phyloP scores from a whole-genome alignment of 306 rosid species.

The Morella rubra region DNA sequence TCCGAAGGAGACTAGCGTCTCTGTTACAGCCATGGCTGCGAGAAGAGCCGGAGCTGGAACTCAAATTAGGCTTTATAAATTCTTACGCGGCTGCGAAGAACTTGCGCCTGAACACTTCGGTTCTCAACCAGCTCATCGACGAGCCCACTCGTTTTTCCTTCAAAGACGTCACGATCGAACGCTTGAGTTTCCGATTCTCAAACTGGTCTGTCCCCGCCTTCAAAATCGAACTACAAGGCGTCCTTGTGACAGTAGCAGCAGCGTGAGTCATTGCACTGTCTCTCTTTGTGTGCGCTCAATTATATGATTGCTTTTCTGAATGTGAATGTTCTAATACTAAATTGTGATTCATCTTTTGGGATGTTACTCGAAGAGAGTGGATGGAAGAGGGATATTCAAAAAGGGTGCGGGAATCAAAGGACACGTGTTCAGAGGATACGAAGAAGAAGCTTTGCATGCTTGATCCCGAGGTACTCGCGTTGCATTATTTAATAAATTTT shows the following conservation, averaged over 20 bases:
- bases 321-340: not conserved
- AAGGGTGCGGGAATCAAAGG: conserved; percentile 30
- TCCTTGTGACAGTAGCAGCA: conserved; percentile 43
- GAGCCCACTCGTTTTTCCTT: conserved; percentile 42
- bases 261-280: conserved; percentile 40
- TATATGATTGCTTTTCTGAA: not conserved
- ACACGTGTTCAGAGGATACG: conserved; percentile 39
- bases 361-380: conserved; percentile 46
- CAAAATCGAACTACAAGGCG: conserved; percentile 55
- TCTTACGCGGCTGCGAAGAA: conserved; percentile 50
- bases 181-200: conserved; percentile 55
- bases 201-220: conserved; percentile 69
- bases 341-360: conserved; percentile 14
- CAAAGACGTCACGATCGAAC: conserved; percentile 57
- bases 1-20: conserved; percentile 60
- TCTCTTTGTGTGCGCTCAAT: not conserved
- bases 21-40: conserved; percentile 77
- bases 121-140: conserved; percentile 58
- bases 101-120: conserved; percentile 52
- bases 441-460: conserved; percentile 61
- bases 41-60: conserved; percentile 57
- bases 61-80: conserved; percentile 56
- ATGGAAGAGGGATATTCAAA: conserved; percentile 37
- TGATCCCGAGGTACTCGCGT: conserved; percentile 73
- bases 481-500: not conserved